Conservation (phyloP, 73 alveolate genomes). For the Symbiodinium pilosum region DNA sequence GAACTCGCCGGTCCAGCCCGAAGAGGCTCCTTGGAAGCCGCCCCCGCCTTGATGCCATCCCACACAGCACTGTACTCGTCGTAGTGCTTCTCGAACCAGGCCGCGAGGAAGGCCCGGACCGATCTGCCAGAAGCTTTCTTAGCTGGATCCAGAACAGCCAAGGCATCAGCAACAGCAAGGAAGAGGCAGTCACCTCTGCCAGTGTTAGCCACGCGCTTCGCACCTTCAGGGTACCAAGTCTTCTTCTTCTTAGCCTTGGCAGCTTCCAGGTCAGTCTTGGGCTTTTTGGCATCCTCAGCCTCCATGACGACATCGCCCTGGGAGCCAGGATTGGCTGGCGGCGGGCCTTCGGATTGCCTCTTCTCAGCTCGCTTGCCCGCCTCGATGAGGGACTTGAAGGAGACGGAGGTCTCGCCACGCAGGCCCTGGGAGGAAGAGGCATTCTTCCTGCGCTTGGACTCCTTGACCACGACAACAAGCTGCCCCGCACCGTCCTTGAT, state of each 20-base stretch:
- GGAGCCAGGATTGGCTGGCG: too few species aligned
- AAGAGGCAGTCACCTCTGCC: neutral
- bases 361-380: too few species aligned
- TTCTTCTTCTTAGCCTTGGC: too few species aligned
- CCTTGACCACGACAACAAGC: neutral
- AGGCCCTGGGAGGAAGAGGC: neutral
- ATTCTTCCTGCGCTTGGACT: neutral
- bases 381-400: too few species aligned
- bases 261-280: too few species aligned
- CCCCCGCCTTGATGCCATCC: neutral
- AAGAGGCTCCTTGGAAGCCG: neutral
- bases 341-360: too few species aligned
- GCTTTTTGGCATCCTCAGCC: too few species aligned
- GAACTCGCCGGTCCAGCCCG: neutral
- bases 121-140: neutral
- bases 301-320: too few species aligned
- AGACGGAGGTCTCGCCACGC: too few species aligned
- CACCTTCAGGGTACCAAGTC: neutral
- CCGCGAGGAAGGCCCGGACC: neutral
- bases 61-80: neutral
- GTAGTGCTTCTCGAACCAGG: neutral
- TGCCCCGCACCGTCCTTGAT: neutral
- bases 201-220: neutral
- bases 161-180: neutral
- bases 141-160: neutral